Base-by-base conservation (phyloP, 768 basidiomycete genomes). In the Sistotremastrum niveocremeum region DNA sequence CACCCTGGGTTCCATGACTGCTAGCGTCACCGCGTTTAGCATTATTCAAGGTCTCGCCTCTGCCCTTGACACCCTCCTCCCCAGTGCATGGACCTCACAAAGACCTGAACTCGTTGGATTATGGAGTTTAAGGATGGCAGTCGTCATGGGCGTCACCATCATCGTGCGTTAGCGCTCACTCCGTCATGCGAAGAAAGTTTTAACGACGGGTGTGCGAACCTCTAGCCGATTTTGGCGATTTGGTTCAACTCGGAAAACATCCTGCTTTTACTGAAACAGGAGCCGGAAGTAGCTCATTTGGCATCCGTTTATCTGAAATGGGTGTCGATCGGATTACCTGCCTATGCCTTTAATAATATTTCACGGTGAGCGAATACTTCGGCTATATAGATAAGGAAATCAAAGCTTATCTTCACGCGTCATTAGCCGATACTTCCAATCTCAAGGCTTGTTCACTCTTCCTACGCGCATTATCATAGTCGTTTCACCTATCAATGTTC, bases 81-180 rank as follows among this genome's bases (percentile, higher is more conserved):
- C 95, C 1, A 78, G 87, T 36, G 91, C 94, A 10, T 99, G 87
- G 91, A 93, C 95, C 0, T 90, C 89, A 3, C 58, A 79, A 1
- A 78, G 81, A 32, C 94, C 91, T 0, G 65, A 81, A 10, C 70
- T 88, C 7, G 87, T 97, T 7, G 91, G 91, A 5, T 69, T 94
- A 6, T 94, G 91, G 91, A 63, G 83, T 6, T 89, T 93, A 60
- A 69, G 91, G 51, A 90, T 88, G 84, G 66, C 66, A 45, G 71
- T 89, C 32, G 73, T 87, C 33, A 74, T 78, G 68, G 60, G 67
- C 7, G 63, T 67, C 9, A 53, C 68, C 7, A 61, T 86, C 8
- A 63, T 85, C 46, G 86, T 87, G 60, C 43, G 80, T 66, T 35
- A 7, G 29, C 34, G 11, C 35, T 6, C 31, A n/a, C 40, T 37